Conservation (phyloP, 2,329 filamentous ascomycete genomes). For the Calonectria honghensis region DNA sequence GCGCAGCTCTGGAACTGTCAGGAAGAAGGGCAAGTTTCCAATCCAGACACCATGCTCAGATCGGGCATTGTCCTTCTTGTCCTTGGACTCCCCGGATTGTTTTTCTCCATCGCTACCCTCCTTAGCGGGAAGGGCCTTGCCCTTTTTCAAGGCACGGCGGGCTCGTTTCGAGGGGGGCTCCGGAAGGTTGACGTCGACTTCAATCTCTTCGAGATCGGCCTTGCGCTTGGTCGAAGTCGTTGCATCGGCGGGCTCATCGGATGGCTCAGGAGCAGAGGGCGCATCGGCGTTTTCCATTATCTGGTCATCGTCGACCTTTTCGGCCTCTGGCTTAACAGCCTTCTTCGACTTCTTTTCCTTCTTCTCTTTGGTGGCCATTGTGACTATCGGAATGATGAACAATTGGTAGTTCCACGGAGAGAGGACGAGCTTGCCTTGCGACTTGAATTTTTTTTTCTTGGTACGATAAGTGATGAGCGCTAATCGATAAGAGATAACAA, state of each 20-base stretch:
- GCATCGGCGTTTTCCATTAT: slow-evolving; percentile 41
- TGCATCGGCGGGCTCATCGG: slow-evolving; percentile 42
- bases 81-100: slow-evolving; percentile 60
- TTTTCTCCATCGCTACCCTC: slow-evolving; percentile 61
- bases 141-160: slow-evolving; percentile 91
- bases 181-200: slow-evolving; percentile 91
- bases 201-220: slow-evolving; percentile 81
- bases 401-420: slow-evolving; percentile 5
- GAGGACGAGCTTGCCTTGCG: slow-evolving; percentile 11
- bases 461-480: slow-evolving; percentile 55
- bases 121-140: slow-evolving; percentile 73
- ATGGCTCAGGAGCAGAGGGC: slow-evolving; percentile 17
- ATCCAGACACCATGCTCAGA: slow-evolving; percentile 95
- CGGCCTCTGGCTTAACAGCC: slow-evolving; percentile 27
- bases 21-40: slow-evolving; percentile 92
- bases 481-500: slow-evolving; percentile 56
- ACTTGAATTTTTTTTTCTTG: slow-evolving; percentile 43
- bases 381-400: slow-evolving; percentile 33
- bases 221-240: slow-evolving; percentile 77
- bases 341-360: slow-evolving; percentile 41
- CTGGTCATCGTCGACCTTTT: slow-evolving; percentile 22
- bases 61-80: slow-evolving; percentile 71
- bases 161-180: slow-evolving; percentile 97
- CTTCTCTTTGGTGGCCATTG: slow-evolving; percentile 56
- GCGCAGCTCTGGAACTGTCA: slow-evolving; percentile 83